phyloP scores from a whole-genome alignment of 768 basidiomycete genomes.

The Leccinum sublutescens region DNA sequence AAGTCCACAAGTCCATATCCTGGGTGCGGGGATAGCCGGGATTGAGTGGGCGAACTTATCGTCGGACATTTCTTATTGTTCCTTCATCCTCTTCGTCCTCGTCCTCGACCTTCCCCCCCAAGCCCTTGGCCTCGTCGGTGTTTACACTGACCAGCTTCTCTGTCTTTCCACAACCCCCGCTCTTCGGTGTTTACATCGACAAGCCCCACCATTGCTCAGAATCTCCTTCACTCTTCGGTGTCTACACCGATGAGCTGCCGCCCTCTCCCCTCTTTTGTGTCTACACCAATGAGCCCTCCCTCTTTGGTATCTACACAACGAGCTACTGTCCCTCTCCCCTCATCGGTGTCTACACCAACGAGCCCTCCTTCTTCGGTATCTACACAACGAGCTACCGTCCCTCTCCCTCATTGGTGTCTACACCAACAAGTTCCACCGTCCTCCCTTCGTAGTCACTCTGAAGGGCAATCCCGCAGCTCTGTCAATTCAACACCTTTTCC shows the following conservation, averaged over 20 bases:
- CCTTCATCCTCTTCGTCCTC: too few species aligned
- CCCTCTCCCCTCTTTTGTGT: not conserved
- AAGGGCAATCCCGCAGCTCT: too few species aligned
- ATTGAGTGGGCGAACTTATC: too few species aligned
- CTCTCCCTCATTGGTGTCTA: not conserved
- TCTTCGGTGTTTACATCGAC: not conserved
- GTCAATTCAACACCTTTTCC: too few species aligned
- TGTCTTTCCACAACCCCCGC: not conserved
- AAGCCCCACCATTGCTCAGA: not conserved
- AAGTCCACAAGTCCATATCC: too few species aligned
- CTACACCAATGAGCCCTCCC: not conserved
- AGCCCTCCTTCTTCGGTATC: not conserved
- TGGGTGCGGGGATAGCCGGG: too few species aligned
- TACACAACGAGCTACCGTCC: not conserved
- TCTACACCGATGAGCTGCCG: not conserved
- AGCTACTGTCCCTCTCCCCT: not conserved
- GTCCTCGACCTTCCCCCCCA: too few species aligned
- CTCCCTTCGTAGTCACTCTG: not conserved
- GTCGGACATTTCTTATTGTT: too few species aligned
- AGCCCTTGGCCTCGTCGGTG: not conserved
- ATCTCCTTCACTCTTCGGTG: not conserved
- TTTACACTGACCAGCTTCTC: not conserved
- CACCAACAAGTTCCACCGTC: not conserved
- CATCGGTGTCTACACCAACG: not conserved
- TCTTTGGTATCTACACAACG: not conserved